Base-by-base conservation (phyloP, 345 rosid species). In the Populus simonii region DNA sequence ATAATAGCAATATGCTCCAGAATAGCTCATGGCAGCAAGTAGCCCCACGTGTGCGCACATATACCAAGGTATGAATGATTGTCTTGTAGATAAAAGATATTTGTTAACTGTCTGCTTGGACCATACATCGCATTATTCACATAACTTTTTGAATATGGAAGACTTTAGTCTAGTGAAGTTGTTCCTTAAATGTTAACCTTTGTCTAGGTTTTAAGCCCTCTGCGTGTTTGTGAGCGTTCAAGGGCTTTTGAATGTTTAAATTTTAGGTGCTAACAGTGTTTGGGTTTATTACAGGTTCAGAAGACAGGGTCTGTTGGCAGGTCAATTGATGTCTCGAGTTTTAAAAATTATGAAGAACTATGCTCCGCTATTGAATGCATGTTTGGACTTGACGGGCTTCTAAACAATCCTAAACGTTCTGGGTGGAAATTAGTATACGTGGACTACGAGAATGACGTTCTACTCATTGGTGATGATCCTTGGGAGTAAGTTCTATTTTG, bases 381-480 rank as follows among this genome's bases (percentile, higher is more conserved):
- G 99, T 94, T 96, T 80, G 99, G 98, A 73, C 90, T 96, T 3
- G 92, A 88, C 83, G 99, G 98, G 43, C 84, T 94, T 73, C 99
- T 96, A 8, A 87, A 88, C 76, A 88, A 87, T 66, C 94, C 92
- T 0, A 89, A 90, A 79, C 97, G 91, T 68, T 90, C 97, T 0
- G 95, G 93, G 22, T 96, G 99, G 99, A 94, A 93, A 78, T 84
- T 94, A 68, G 99, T 96, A 13, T 96, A 94, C 43, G 99, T 96
- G 59, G 99, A 96, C 84, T 94, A 90, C 63, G 99, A 94, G 86
- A 92, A 89, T 61, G 99, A 96, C 69, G 98, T 94, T 78, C 92
- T 94, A 12, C 97, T 96, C 13, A 95, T 96, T 4, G 98, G 99
- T 39, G 99, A 96, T 84, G 99, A 94, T 82, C 99, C 98, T 25